phyloP scores from a whole-genome alignment of 768 basidiomycete species.

The Leccinum truebloodii region DNA sequence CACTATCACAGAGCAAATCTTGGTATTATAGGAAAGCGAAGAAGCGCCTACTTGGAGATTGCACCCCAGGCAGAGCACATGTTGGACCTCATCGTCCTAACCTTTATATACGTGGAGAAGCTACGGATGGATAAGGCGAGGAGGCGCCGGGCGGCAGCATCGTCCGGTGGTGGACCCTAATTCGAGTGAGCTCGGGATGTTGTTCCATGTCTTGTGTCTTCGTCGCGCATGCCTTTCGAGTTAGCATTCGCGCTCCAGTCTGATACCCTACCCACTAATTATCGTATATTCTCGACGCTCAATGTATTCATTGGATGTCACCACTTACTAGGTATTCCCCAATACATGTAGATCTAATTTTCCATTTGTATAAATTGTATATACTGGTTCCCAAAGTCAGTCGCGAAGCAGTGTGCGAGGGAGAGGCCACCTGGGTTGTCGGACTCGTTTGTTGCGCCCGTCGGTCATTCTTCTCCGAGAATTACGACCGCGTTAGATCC shows the following conservation, averaged over 20 bases:
- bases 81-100: slow-evolving; percentile 27
- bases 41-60: slow-evolving; percentile 24
- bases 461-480: no score
- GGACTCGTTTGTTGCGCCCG: no score
- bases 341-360: background rate
- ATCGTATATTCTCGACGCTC: background rate
- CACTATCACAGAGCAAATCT: slow-evolving; percentile 25
- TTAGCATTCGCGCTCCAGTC: background rate
- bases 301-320: background rate
- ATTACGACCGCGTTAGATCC: no score
- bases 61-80: slow-evolving; percentile 24
- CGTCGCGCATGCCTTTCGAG: background rate
- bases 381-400: background rate
- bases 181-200: background rate
- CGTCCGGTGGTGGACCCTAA: slow-evolving; percentile 19
- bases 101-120: slow-evolving; percentile 34
- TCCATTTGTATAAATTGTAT: background rate
- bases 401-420: no score
- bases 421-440: no score
- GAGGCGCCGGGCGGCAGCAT: slow-evolving; percentile 5
- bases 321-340: background rate
- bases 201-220: background rate
- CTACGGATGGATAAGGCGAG: slow-evolving; percentile 27
- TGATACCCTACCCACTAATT: background rate
- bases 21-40: slow-evolving; percentile 27